Evolutionary conservation across 495 filamentous ascomycete species (phyloP).

Genomic region (Lasiosphaeris hirsuta): DNA sequence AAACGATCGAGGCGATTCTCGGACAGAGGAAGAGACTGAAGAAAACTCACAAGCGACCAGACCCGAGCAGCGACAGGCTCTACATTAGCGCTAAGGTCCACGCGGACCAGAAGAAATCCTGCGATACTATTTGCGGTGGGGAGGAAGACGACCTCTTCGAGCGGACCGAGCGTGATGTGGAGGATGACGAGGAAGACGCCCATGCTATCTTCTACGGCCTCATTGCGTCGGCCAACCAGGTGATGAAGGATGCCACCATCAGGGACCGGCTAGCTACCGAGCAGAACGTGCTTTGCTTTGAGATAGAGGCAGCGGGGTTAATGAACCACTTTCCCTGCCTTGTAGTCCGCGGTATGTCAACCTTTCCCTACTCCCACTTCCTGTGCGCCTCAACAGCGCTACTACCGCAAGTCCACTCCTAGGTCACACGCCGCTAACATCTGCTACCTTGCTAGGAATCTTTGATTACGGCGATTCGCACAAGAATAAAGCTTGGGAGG

Average conservation of each 20-base stretch:
- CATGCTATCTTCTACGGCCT: slow-evolving; percentile 12
- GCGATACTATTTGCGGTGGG: slow-evolving; percentile 26
- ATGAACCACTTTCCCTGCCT: slow-evolving; percentile 24
- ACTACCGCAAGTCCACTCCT: too few relatives aligned
- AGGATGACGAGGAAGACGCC: slow-evolving; percentile 26
- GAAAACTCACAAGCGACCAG: slow-evolving; percentile 29
- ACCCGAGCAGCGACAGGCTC: slow-evolving; percentile 31
- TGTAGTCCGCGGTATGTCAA: slow-evolving; percentile 38
- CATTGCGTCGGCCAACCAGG: slow-evolving; percentile 12
- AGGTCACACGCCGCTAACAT: too few relatives aligned
- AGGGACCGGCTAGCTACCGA: slow-evolving; percentile 1
- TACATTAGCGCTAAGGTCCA: slow-evolving; percentile 31
- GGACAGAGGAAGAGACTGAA: slow-evolving; percentile 16
- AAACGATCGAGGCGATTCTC: slow-evolving; percentile 20
- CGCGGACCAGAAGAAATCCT: slow-evolving; percentile 16
- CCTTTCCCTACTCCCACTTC: too few relatives aligned
- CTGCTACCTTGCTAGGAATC: too few relatives aligned
- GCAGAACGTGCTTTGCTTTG: slow-evolving; percentile 25
- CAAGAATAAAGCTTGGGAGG: slow-evolving; percentile 37
- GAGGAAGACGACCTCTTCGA: slow-evolving; percentile 24
- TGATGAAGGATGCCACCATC: slow-evolving; percentile 1
- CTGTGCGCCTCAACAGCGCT: too few relatives aligned
- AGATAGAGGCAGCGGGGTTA: slow-evolving; percentile 24
- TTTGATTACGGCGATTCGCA: slow-evolving; percentile 41
- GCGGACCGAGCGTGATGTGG: slow-evolving; percentile 25